phyloP scores from a whole-genome alignment of 441 rosid species.

The Monsonia emarginata region DNA sequence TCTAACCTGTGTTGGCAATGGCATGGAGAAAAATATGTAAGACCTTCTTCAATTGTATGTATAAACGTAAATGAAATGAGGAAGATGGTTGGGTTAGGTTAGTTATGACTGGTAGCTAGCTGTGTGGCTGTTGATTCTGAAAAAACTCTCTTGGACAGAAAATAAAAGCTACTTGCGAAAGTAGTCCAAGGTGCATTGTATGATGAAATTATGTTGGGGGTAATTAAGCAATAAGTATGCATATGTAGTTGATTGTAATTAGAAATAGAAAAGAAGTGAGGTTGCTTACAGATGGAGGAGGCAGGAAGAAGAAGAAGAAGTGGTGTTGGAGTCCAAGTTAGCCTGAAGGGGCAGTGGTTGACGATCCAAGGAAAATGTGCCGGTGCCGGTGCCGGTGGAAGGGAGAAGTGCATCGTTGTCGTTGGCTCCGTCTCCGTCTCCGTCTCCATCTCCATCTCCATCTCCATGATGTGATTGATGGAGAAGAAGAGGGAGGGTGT shows the following conservation, averaged over 20 bases:
- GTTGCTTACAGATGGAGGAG: background rate
- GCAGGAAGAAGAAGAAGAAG: background rate
- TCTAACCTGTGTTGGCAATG: slow-evolving; percentile 38
- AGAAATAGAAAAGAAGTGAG: background rate
- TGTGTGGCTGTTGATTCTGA: too few relatives aligned
- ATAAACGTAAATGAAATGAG: background rate
- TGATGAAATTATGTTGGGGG: background rate
- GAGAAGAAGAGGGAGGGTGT: slow-evolving; percentile 36
- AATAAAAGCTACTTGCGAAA: too few relatives aligned
- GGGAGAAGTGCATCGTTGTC: too few relatives aligned
- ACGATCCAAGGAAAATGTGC: slow-evolving; percentile 38
- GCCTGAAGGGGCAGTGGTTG: background rate
- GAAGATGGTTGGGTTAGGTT: background rate
- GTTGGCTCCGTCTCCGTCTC: background rate
- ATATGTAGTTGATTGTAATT: background rate
- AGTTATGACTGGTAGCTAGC: too few relatives aligned
- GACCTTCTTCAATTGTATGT: background rate
- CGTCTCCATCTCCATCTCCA: too few relatives aligned
- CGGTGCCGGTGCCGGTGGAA: slow-evolving; percentile 9
- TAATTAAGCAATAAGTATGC: background rate
- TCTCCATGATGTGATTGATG: too few relatives aligned
- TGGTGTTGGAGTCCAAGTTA: background rate
- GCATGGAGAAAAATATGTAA: background rate
- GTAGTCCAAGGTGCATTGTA: too few relatives aligned
- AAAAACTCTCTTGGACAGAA: too few relatives aligned